These are phyloP conservation scores for Fusarium oxysporum DNA, from an alignment of 2,329 filamentous ascomycete genomes.

Conservation along the genomic window DNA sequence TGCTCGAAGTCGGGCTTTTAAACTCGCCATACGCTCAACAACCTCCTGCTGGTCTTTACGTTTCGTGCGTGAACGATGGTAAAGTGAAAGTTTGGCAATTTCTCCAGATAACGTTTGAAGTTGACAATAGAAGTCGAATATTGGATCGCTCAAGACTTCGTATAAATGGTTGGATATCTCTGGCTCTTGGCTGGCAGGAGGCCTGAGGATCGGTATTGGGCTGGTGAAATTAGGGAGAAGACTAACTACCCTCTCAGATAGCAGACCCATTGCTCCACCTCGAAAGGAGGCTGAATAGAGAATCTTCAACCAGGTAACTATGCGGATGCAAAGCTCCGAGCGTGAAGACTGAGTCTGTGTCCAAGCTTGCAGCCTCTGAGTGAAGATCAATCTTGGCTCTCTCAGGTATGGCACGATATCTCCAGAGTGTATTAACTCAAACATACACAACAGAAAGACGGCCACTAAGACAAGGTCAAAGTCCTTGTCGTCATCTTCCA, in stretches of 20 bases:
- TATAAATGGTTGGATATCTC: neutral
- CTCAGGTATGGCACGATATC: neutral
- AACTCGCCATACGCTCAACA: neutral
- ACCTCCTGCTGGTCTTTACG: neutral
- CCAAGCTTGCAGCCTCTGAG: accelerated
- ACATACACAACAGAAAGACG: neutral
- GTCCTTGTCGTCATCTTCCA: neutral
- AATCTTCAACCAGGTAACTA: neutral
- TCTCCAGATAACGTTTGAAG: neutral
- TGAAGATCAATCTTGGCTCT: neutral
- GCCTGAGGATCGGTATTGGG: neutral
- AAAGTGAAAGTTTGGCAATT: neutral
- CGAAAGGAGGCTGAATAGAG: neutral
- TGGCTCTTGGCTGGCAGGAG: neutral
- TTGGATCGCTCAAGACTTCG: neutral
- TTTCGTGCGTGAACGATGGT: neutral
- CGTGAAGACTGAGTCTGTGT: neutral
- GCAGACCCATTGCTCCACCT: neutral
- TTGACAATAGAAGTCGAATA: neutral
- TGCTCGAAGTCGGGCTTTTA: neutral
- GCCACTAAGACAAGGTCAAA: neutral
- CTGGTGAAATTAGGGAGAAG: neutral
- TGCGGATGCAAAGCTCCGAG: neutral
- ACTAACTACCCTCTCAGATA: neutral
- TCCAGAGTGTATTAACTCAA: neutral